Percentiles rank a stretch among this genome's conserved stretches.
Conservation (phyloP, 345 rosid species). For the Raphanus sativus region DNA sequence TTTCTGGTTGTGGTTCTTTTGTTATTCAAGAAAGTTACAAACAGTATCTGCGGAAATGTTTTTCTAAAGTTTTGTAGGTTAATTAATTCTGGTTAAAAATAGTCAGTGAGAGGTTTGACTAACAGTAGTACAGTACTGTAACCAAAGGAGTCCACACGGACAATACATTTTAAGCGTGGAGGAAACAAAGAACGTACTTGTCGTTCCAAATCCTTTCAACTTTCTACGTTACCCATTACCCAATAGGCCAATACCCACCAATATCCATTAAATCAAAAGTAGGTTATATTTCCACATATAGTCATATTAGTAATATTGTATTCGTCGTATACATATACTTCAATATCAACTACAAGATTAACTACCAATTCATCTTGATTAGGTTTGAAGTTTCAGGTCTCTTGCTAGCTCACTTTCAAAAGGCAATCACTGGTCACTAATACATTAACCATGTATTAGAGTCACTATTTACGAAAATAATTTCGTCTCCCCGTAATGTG, state of each 20-base stretch:
- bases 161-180: background rate
- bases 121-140: slow-evolving; percentile 1
- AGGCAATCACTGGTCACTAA: slow-evolving; percentile 1
- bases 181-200: slow-evolving; percentile 10
- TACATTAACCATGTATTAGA: background rate
- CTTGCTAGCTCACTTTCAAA: slow-evolving; percentile 10
- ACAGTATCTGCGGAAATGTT: background rate
- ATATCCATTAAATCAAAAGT: slow-evolving; percentile 2
- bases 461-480: background rate
- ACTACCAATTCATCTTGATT: slow-evolving; percentile 6
- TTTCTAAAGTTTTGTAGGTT: background rate
- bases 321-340: background rate
- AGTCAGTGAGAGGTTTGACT: slow-evolving; percentile 16
- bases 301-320: background rate
- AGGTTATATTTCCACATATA: background rate
- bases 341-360: background rate
- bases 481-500: background rate
- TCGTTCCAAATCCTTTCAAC: slow-evolving; percentile 17
- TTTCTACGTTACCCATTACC: slow-evolving; percentile 14
- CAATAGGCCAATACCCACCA: background rate
- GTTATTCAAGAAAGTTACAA: background rate
- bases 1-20: background rate
- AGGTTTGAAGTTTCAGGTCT: slow-evolving; percentile 25
- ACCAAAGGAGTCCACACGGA: background rate
- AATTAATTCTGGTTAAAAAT: background rate